Evolutionary conservation across 805 yeast species (phyloP), one percentile per base, ranked within the genome.

Genomic region (Scheffersomyces spartinae): DNA sequence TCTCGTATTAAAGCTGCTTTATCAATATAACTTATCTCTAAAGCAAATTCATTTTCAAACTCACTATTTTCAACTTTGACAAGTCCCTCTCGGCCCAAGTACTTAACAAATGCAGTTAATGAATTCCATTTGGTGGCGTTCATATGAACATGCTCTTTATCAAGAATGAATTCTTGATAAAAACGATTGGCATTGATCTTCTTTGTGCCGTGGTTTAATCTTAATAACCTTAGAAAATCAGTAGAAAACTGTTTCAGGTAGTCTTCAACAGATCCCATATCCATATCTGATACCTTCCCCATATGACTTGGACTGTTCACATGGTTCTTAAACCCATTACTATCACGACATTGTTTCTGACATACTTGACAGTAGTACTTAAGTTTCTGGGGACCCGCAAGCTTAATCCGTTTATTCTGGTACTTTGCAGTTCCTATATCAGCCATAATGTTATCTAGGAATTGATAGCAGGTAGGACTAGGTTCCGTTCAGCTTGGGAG

Each of bases 261-360:
- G 18, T 68, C 64, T 9, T 66, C 71, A 1, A 83, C 58, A 10
- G 71, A 68, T 9, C 50, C 51, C 5, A 58, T 53, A 1, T 66
- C 64, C 5, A 71, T 47, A 4, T 63, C 57, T 11, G 62, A 49
- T 22, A 80, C 67, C 26, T 68, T 70, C 11, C 70, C 67, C 24
- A 68, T 50, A 45, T 91, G 99, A 2, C 80, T 61, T 23, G 81
- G 83, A n/a, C 94, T 74, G 34, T 65, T 63, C n/a, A 77, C 64
- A 48, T 91, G 99, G 41, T 88, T 79, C 41, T 80, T 78, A 59
- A 81, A 91, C 14, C 98, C 99, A 52, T 91, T 88, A 34, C 81
- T 94, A 47, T 93, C 99, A 28, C 96, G 59, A 47, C 97, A 86
- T 53, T 91, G 99, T 43, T 88, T 84, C 45, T 67, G 71, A 43